phyloP scores from a whole-genome alignment of 2,329 filamentous ascomycete genomes.

The Pezicula carpinea region DNA sequence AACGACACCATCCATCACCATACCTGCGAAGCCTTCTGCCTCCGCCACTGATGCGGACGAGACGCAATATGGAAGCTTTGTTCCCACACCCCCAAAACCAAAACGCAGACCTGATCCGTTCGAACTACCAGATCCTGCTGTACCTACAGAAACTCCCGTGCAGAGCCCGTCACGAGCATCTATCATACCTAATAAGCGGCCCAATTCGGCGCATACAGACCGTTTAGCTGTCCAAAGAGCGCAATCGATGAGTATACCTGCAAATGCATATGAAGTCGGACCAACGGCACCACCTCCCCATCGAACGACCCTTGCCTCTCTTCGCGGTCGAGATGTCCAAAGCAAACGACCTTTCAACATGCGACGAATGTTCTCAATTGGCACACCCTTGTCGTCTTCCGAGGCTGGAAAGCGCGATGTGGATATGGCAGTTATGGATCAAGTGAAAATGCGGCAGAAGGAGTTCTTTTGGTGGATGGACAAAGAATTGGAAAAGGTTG shows the following conservation, averaged over 20 bases:
- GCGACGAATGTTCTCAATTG: conserved; percentile 14
- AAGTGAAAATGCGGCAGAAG: conserved; percentile 68
- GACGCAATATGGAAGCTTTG: conserved; percentile 57
- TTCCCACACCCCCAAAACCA: conserved; percentile 44
- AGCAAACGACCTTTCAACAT: conserved; percentile 15
- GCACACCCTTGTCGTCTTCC: conserved; percentile 33
- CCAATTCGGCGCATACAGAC: neutral
- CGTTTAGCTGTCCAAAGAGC: neutral
- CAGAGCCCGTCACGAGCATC: neutral
- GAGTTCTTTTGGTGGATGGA: conserved; percentile 88
- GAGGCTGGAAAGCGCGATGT: conserved; percentile 37
- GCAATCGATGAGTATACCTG: conserved; percentile 3
- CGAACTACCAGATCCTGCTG: conserved; percentile 57
- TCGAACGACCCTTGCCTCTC: conserved; percentile 18
- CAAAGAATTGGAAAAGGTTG: conserved; percentile 82
- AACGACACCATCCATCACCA: conserved; percentile 31
- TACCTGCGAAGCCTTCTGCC: conserved; percentile 20
- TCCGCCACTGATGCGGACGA: conserved; percentile 21
- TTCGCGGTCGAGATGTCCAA: conserved; percentile 16
- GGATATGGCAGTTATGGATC: conserved; percentile 51
- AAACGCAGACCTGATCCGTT: conserved; percentile 33
- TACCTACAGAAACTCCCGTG: conserved; percentile 8
- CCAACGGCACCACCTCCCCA: conserved; percentile 27
- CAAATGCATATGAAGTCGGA: conserved; percentile 39
- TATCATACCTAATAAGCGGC: neutral